phyloP scores from a whole-genome alignment of 306 rosid genomes.

The Acacia melanoxylon region DNA sequence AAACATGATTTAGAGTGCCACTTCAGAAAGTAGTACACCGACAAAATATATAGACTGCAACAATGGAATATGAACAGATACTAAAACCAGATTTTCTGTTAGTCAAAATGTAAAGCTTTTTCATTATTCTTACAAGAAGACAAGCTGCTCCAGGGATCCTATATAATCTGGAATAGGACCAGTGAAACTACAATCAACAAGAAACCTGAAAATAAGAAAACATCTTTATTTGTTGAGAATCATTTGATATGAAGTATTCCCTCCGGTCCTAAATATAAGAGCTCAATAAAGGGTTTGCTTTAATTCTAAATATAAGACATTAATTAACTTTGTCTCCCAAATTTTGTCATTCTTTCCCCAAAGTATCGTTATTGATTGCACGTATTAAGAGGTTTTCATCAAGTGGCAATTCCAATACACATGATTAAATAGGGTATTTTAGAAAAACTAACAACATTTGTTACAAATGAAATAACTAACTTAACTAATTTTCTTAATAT shows the following conservation, averaged over 20 bases:
- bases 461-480: too few species aligned
- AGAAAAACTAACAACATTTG: too few species aligned
- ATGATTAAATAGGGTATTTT: too few species aligned
- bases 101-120: not conserved
- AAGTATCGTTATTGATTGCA: too few species aligned
- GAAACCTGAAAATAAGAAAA: constrained; percentile 42
- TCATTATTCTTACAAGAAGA: constrained; percentile 52
- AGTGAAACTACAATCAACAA: constrained; percentile 62
- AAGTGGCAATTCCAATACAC: too few species aligned
- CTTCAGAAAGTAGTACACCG: not conserved
- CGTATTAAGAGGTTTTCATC: too few species aligned
- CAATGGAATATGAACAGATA: not conserved
- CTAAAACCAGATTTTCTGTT: not conserved
- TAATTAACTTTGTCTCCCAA: too few species aligned
- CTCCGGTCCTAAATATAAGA: too few species aligned
- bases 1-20: constrained; percentile 12
- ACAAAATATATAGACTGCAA: not conserved
- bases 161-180: constrained; percentile 64
- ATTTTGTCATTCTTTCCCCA: too few species aligned
- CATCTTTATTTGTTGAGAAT: constrained; percentile 16
- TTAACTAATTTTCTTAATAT: too few species aligned
- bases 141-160: constrained; percentile 56
- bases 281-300: too few species aligned
- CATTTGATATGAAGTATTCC: constrained; percentile 21
- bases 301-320: too few species aligned